These are phyloP conservation scores for Wakefieldia striispora DNA, from an alignment of 768 basidiomycete species.

Conservation along the genomic window DNA sequence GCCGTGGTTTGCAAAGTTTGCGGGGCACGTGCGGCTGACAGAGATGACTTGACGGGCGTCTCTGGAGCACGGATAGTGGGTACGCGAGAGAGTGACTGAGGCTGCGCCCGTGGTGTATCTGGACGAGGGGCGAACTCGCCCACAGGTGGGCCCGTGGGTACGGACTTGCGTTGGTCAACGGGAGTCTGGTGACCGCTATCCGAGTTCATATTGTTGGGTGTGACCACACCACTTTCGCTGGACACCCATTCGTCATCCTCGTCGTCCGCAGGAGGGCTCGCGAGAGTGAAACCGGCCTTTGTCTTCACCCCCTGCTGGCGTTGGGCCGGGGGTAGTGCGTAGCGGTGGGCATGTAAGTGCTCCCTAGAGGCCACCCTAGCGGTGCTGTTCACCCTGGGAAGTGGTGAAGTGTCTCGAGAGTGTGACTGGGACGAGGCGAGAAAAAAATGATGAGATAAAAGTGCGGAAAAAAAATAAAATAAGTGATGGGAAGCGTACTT, in stretches of 20 bases:
- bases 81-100: slow-evolving; percentile 33
- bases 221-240: slow-evolving; percentile 72
- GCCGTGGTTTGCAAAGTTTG: slow-evolving; percentile 10
- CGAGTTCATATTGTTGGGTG: slow-evolving; percentile 45
- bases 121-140: slow-evolving; percentile 22
- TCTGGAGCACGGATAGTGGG: slow-evolving; percentile 33
- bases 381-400: slow-evolving; percentile 27
- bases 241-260: slow-evolving; percentile 80
- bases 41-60: slow-evolving; percentile 12
- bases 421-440: slow-evolving; percentile 11
- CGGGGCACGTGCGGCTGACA: slow-evolving; percentile 18
- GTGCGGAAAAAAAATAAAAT: slow-evolving; percentile 7
- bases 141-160: slow-evolving; percentile 8
- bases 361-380: slow-evolving; percentile 29
- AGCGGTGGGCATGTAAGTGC: slow-evolving; percentile 35
- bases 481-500: slow-evolving; percentile 38
- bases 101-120: slow-evolving; percentile 33
- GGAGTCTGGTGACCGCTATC: slow-evolving; percentile 37
- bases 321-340: slow-evolving; percentile 25
- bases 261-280: slow-evolving; percentile 46
- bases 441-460: slow-evolving; percentile 14
- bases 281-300: slow-evolving; percentile 59
- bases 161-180: slow-evolving; percentile 23
- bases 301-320: slow-evolving; percentile 34
- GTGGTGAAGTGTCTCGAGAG: slow-evolving; percentile 26